Evolutionary conservation across 768 basidiomycete genomes (phyloP), one percentile per base, ranked within the genome.

Genomic region (Boletus subcaerulescens): DNA sequence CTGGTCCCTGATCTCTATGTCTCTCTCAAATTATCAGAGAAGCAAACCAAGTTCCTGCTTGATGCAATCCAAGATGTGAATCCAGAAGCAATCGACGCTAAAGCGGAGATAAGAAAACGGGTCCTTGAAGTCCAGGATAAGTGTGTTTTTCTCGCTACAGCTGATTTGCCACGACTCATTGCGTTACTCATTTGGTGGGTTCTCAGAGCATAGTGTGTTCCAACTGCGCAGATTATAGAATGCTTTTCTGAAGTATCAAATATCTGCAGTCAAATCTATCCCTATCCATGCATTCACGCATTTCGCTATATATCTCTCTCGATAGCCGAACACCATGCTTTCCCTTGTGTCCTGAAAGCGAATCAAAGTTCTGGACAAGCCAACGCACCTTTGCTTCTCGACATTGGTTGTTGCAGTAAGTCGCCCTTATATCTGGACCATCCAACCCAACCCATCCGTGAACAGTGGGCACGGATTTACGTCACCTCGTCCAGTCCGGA

Each of bases 391-490:
- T 4, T 58, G 2, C 31, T 17, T 35, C 53, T 55, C 14, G 53
- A 55, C 14, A 24, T 55, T 7, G 57, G 58, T 5, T 59, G 55
- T 22, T 50, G 55, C 39, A 52, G 50, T 56, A 32, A 18, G 48
- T 36, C 48, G 12, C 18, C 24, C 38, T 5, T 18, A 35, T 35
- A 35, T 14, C 33, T 6, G 18, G 11, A 18, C 24, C 8, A 5
- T 35, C 33, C 33, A 35, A 20, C 17, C 0, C 20, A 48, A 38
- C 17, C 6, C 29, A 8, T 20, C 32, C 29, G 9, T 17, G 17
- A 3, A 29, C 39, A 41, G 48, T 41, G 39, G 39, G 29, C n/a
- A 48, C 47, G 13, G 48, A 49, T 29, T 10, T 49, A 4, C 48
- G 39, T 15, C 29, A 49, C 36, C n/a, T 49, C 13, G 48, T 49